phyloP scores from a whole-genome alignment of 495 filamentous ascomycete genomes.

The Penicilliopsis zonata region DNA sequence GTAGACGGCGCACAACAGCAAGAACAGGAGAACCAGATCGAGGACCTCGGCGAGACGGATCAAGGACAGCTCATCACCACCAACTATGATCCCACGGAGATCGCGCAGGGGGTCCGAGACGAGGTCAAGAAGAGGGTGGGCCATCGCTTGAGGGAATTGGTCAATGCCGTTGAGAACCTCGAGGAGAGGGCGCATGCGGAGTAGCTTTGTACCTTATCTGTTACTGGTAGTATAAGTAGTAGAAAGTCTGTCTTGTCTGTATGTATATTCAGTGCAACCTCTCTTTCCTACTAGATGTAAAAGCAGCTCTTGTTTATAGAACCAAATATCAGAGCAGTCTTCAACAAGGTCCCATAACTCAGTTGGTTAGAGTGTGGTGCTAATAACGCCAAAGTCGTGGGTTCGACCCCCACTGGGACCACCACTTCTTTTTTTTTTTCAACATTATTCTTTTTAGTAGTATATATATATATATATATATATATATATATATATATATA shows the following conservation, averaged over 20 bases:
- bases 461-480: too few relatives aligned
- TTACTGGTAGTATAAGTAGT: too few relatives aligned
- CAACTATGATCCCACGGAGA: slow-evolving; percentile 18
- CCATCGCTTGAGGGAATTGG: slow-evolving; percentile 30
- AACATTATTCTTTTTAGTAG: too few relatives aligned
- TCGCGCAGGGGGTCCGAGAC: slow-evolving; percentile 15
- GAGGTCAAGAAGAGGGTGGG: slow-evolving; percentile 30
- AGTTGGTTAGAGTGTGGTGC: slow-evolving; percentile 26
- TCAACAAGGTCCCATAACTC: slow-evolving; percentile 23
- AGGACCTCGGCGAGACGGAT: slow-evolving; percentile 2
- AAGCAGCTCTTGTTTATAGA: too few relatives aligned
- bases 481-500: too few relatives aligned
- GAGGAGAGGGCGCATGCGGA: slow-evolving; percentile 29
- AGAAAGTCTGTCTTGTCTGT: too few relatives aligned
- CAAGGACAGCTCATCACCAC: slow-evolving; percentile 11
- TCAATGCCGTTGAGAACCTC: slow-evolving; percentile 27
- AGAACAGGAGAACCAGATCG: slow-evolving; percentile 4
- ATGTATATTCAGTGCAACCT: too few relatives aligned
- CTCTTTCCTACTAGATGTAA: too few relatives aligned
- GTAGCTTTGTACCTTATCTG: too few relatives aligned
- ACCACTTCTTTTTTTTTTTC: too few relatives aligned
- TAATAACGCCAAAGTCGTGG: slow-evolving; percentile 26
- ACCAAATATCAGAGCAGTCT: too few relatives aligned
- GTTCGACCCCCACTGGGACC: slow-evolving; percentile 14
- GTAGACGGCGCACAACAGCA: not conserved